Conservation (phyloP, 2,329 filamentous ascomycete species). For the Aspergillus aculeatus region DNA sequence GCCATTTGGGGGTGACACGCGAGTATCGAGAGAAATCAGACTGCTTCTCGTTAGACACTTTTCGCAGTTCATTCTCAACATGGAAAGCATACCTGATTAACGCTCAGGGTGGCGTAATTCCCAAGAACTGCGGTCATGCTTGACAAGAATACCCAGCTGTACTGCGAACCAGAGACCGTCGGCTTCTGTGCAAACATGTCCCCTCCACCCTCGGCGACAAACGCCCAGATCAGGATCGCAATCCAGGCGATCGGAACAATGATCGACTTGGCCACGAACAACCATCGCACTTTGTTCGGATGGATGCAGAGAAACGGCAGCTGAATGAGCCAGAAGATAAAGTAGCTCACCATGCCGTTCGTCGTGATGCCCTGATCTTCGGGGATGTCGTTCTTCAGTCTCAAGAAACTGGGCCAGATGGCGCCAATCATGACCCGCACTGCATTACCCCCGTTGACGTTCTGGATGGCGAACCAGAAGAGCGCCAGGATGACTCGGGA, state of each 20-base stretch:
- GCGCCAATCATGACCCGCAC: constrained; percentile 54
- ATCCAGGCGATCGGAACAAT: constrained; percentile 60
- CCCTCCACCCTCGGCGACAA: constrained; percentile 55
- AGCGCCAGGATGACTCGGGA: constrained; percentile 55
- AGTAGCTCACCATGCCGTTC: constrained; percentile 45
- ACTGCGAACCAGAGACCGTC: constrained; percentile 49
- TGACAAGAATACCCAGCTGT: constrained; percentile 56
- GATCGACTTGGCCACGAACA: constrained; percentile 41
- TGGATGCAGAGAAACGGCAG: constrained; percentile 47
- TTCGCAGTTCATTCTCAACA: neutral
- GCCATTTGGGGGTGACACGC: constrained; percentile 49
- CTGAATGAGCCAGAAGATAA: constrained; percentile 48
- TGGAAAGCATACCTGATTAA: constrained; percentile 43
- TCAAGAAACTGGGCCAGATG: constrained; percentile 48
- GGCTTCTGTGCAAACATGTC: constrained; percentile 48
- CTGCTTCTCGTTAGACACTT: constrained; percentile 24
- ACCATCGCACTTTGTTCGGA: constrained; percentile 39
- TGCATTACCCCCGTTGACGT: constrained; percentile 60
- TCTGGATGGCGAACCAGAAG: constrained; percentile 67
- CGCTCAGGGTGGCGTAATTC: constrained; percentile 52
- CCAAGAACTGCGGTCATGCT: constrained; percentile 51
- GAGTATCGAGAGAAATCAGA: constrained; percentile 59
- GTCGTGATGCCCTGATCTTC: constrained; percentile 47
- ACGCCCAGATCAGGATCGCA: constrained; percentile 63
- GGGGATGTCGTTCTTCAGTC: constrained; percentile 40